phyloP scores from a whole-genome alignment of 352 stramenopile genomes.

The Phytophthora agathidicida region DNA sequence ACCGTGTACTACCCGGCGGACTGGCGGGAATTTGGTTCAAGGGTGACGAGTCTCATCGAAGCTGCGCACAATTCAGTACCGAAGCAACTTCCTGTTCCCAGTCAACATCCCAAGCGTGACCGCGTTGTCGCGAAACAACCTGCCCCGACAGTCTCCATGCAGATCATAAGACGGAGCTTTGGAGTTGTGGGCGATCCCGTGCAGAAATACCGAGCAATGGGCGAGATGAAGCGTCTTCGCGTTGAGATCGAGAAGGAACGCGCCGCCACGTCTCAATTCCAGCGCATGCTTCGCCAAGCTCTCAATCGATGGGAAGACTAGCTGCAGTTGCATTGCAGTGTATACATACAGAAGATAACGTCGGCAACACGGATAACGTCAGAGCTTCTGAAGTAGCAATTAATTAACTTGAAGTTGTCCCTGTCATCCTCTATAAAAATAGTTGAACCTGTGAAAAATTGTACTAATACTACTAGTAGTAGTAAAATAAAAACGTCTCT shows the following conservation, averaged over 20 bases:
- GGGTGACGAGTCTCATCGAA: constrained; percentile 18
- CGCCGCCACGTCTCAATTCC: constrained; percentile 50
- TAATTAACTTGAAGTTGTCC: too few species aligned
- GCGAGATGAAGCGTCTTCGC: constrained; percentile 51
- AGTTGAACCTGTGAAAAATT: too few species aligned
- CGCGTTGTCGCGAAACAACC: constrained; percentile 8
- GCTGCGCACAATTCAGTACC: not conserved
- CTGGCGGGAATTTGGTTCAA: constrained; percentile 22
- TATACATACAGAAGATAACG: too few species aligned
- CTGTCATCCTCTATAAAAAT: too few species aligned
- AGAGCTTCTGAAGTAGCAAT: too few species aligned
- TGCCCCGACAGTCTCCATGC: constrained; percentile 34
- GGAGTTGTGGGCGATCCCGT: constrained; percentile 23
- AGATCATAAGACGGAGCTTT: constrained; percentile 52
- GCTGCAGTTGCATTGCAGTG: not conserved
- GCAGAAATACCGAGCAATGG: constrained; percentile 32
- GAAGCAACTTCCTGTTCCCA: constrained; percentile 1
- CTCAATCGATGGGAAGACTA: constrained; percentile 53
- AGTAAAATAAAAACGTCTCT: too few species aligned
- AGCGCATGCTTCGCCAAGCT: constrained; percentile 66
- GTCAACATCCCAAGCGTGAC: constrained; percentile 5
- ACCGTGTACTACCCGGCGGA: constrained; percentile 48
- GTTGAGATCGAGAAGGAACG: constrained; percentile 63
- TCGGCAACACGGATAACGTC: too few species aligned
- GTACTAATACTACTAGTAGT: too few species aligned